phyloP scores from a whole-genome alignment of 164 flowering plant species.

The Annona cherimola region DNA sequence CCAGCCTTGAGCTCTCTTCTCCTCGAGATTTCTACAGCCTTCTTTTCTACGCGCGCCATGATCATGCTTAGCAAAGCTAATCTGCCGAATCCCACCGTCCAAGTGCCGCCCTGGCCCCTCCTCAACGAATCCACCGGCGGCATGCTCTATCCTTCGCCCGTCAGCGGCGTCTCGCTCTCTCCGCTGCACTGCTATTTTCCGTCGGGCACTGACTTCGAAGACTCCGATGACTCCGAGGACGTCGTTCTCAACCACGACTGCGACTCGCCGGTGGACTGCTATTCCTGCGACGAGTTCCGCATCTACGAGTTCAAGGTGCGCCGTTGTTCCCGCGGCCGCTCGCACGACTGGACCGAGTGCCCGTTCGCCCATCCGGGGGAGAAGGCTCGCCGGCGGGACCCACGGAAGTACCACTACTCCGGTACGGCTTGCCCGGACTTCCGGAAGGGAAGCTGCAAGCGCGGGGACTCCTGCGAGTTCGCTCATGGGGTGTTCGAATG shows the following conservation, averaged over 20 bases:
- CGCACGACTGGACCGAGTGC: conserved; percentile 97
- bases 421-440: conserved; percentile 86
- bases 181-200: conserved; percentile 55
- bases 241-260: conserved; percentile 26
- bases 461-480: conserved; percentile 77
- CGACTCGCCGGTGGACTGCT: conserved; percentile 48
- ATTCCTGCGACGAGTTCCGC: conserved; percentile 64
- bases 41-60: not conserved
- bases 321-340: conserved; percentile 59
- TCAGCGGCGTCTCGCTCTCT: conserved; percentile 22
- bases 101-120: conserved; percentile 42
- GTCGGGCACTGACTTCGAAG: conserved; percentile 34
- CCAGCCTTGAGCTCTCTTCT: not conserved
- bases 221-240: conserved; percentile 29
- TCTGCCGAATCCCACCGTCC: conserved; percentile 35
- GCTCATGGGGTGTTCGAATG: conserved; percentile 96
- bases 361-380: conserved; percentile 95
- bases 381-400: conserved; percentile 86
- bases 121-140: conserved; percentile 28
- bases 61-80: conserved; percentile 57
- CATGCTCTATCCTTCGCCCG: conserved; percentile 17
- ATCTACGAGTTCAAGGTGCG: conserved; percentile 78
- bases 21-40: not conserved
- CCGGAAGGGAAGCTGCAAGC: conserved; percentile 66
- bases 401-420: conserved; percentile 66